phyloP scores from a whole-genome alignment of 2,329 filamentous ascomycete genomes.

The Daldinia eschscholtzii region DNA sequence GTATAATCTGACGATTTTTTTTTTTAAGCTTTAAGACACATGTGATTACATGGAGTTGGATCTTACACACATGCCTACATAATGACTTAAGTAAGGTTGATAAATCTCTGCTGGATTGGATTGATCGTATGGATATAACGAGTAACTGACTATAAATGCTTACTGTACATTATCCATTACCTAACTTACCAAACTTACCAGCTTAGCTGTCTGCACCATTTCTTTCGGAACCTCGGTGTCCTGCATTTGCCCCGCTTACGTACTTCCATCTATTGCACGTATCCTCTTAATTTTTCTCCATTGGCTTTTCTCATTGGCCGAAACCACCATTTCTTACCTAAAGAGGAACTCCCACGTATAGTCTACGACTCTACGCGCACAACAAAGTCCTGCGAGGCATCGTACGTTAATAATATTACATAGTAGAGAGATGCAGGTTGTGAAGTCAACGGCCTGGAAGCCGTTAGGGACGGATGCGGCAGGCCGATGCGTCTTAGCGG shows the following conservation, averaged over 20 bases:
- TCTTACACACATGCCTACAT: background rate
- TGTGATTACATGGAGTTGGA: background rate
- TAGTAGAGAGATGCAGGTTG: conserved; percentile 1
- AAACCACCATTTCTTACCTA: conserved; percentile 34
- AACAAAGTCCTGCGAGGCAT: conserved; percentile 26
- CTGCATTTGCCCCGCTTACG: conserved; percentile 27
- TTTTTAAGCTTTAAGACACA: background rate
- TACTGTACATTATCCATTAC: conserved; percentile 5
- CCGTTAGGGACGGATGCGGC: conserved; percentile 7
- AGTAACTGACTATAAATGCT: background rate
- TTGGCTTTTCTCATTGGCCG: conserved; percentile 32
- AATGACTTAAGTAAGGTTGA: background rate
- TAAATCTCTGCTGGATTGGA: background rate
- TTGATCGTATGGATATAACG: conserved; percentile 9
- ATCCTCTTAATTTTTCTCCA: conserved; percentile 22
- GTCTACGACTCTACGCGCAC: conserved; percentile 15
- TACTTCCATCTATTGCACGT: conserved; percentile 10
- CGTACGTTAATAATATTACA: conserved; percentile 27
- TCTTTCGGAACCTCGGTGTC: conserved; percentile 36
- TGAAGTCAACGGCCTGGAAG: conserved; percentile 5
- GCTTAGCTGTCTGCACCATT: background rate
- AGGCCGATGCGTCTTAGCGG: background rate
- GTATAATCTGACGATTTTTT: background rate
- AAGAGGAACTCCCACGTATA: conserved; percentile 35
- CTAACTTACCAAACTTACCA: background rate